phyloP scores from a whole-genome alignment of 768 basidiomycete species.

The Imleria badia region DNA sequence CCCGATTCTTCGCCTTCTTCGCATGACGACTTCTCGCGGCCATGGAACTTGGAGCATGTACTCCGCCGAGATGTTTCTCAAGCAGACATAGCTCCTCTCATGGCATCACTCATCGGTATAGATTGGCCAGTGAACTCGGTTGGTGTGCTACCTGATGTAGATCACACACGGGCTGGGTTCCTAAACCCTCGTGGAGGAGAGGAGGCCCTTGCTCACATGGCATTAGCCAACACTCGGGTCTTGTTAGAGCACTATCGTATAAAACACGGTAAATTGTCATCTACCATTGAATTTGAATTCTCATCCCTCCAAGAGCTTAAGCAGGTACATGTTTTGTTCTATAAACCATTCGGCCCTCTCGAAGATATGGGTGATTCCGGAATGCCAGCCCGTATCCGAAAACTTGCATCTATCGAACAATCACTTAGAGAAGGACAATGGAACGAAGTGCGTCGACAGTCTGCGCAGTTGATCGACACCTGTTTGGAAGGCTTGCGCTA shows the following conservation, averaged over 20 bases:
- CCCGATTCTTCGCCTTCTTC: slow-evolving; percentile 54
- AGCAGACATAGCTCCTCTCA: slow-evolving; percentile 77
- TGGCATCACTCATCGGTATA: slow-evolving; percentile 71
- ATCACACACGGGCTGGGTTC: slow-evolving; percentile 59
- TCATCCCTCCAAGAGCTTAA: slow-evolving; percentile 53
- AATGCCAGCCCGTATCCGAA: slow-evolving; percentile 34
- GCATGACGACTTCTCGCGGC: slow-evolving; percentile 66
- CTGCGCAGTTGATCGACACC: slow-evolving; percentile 50
- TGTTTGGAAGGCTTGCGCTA: slow-evolving; percentile 68
- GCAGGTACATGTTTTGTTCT: slow-evolving; percentile 53
- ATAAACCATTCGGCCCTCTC: slow-evolving; percentile 58
- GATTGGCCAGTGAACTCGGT: slow-evolving; percentile 82
- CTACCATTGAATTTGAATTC: not conserved
- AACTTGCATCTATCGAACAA: slow-evolving; percentile 43
- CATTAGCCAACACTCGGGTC: slow-evolving; percentile 66
- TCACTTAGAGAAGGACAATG: slow-evolving; percentile 45
- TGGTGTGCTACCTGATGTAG: slow-evolving; percentile 76
- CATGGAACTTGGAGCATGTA: slow-evolving; percentile 60
- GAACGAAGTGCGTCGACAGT: slow-evolving; percentile 47
- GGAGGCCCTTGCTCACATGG: slow-evolving; percentile 49
- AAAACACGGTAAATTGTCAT: slow-evolving; percentile 59
- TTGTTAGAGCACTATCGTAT: slow-evolving; percentile 75
- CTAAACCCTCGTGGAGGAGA: slow-evolving; percentile 48
- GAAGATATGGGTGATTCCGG: slow-evolving; percentile 31
- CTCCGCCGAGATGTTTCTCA: slow-evolving; percentile 77